Conservation (phyloP, 139 green algal species). For the Medakamo hakoo region DNA sequence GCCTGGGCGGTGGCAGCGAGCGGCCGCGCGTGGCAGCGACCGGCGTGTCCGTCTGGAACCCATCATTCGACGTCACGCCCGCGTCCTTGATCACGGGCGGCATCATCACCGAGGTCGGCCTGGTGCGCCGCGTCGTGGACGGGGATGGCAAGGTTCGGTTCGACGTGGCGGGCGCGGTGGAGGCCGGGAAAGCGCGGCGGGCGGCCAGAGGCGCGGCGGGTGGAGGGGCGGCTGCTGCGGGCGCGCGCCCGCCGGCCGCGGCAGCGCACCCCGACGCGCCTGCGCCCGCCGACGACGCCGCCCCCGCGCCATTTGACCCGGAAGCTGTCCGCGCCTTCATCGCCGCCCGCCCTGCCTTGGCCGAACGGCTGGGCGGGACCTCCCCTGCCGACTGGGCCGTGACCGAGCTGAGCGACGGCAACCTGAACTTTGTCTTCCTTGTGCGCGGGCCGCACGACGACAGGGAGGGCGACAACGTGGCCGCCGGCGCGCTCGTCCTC, state of each 20-base stretch:
- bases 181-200: background rate
- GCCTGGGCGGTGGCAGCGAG: too few relatives aligned
- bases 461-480: too few relatives aligned
- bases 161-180: conserved; percentile 36
- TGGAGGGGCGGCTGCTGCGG: too few relatives aligned
- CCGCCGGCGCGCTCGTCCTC: conserved; percentile 45
- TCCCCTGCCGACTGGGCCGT: conserved; percentile 18
- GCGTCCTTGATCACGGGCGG: conserved; percentile 57
- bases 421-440: conserved; percentile 99
- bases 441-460: conserved; percentile 67
- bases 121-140: conserved; percentile 35
- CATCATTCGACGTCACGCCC: conserved; percentile 86
- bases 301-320: conserved; percentile 14
- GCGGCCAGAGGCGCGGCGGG: too few relatives aligned
- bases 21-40: conserved; percentile 47
- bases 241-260: too few relatives aligned
- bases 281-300: too few relatives aligned
- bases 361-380: conserved; percentile 25
- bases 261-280: too few relatives aligned
- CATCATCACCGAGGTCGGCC: conserved; percentile 86
- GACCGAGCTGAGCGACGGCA: conserved; percentile 85
- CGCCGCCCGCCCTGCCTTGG: conserved; percentile 22
- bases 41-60: conserved; percentile 80
- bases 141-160: too few relatives aligned
- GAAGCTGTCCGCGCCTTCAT: conserved; percentile 44